Evolutionary conservation across 2,329 filamentous ascomycete species (phyloP), one percentile per base, ranked within the genome.

Genomic region (Scopulariopsis brevicaulis): DNA sequence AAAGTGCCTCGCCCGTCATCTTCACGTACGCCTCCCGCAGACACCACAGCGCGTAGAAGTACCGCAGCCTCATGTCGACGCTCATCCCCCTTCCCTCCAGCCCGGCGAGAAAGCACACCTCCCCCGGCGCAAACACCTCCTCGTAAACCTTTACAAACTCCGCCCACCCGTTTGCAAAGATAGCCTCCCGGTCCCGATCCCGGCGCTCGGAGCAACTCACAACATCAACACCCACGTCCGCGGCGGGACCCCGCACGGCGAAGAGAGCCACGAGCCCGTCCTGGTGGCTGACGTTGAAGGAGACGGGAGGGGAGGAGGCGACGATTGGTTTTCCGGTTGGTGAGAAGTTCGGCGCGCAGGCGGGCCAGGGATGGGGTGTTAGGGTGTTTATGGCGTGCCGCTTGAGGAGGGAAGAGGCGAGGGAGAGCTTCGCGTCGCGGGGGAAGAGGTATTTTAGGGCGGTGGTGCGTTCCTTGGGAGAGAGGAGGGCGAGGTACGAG

Each of bases 1-100:
- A 74, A 59, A 93, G 75, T 0, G 87, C 89, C 65, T 92, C 87
- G 28, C 89, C 89, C 34, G 87, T 88, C 73, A 93, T 84, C 79
- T 92, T 93, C 70, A 92, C 84, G 67, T 89, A 92, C 1, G 87
- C 85, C 72, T 93, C 89, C 64, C 89, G 84, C 68, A 90, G 78
- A 68, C 86, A 89, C 85, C 88, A 93, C 60, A 87, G 81, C 1
- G 86, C 80, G 68, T 91, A 93, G 67, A 93, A 93, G 57, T 80
- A 77, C 5, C 86, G 77, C 32, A 92, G 73, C 66, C 84, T 85
- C 20, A 58, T 59, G 34, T 61, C 53, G 28, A 58, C 48, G 14
- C 56, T 24, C 8, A 55, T 37, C 1, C 57, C 54, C 10, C 28
- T 37, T 6, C 40, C 18, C 32, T 37, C 53, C 22, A 75, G 65